These are phyloP conservation scores for Populus hybrid DNA, from an alignment of 441 rosid species.

Conservation along the genomic window DNA sequence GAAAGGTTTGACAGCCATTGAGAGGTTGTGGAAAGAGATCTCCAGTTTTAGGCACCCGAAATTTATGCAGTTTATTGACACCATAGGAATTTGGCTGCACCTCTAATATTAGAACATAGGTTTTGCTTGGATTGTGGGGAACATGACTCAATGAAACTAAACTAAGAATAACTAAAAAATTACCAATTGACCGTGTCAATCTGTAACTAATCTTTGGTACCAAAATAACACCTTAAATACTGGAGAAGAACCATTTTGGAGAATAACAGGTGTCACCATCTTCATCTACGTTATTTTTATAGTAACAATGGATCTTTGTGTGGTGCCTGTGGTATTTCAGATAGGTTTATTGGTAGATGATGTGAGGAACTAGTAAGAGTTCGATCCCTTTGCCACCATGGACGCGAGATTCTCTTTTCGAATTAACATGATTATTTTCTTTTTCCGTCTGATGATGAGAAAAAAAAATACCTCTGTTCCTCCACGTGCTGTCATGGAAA, in stretches of 20 bases:
- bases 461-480: neutral
- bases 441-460: neutral
- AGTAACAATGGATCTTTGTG: neutral
- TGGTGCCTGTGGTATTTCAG: neutral
- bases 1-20: conserved; percentile 26
- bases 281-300: neutral
- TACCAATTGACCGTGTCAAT: neutral
- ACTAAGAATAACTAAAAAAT: neutral
- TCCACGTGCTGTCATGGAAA: neutral
- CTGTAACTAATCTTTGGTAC: neutral
- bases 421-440: neutral
- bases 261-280: neutral
- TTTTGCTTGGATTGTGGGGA: neutral
- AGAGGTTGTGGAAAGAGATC: conserved; percentile 12
- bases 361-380: neutral
- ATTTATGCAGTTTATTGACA: conserved; percentile 11
- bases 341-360: neutral
- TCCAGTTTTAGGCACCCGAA: conserved; percentile 21
- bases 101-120: conserved; percentile 28
- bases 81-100: conserved; percentile 16
- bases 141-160: neutral
- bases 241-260: neutral
- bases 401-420: neutral
- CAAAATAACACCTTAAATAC: neutral
- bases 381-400: neutral